Conservation (phyloP, 2,329 filamentous ascomycete genomes). For the Xylariaceae sp. region DNA sequence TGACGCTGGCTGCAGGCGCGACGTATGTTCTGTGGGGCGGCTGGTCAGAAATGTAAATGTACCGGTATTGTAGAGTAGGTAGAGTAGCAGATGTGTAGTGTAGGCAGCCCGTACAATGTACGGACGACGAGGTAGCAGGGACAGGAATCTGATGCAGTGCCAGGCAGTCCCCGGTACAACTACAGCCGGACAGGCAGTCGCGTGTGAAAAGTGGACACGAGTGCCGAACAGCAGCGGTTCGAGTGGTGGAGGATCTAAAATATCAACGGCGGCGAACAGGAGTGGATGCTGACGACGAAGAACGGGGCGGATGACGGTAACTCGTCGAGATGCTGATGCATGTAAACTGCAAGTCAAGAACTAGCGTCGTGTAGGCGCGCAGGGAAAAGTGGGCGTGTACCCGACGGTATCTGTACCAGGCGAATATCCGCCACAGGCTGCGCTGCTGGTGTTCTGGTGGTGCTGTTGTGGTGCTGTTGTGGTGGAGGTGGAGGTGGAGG, state of each 20-base stretch:
- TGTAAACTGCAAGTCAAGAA: slow-evolving; percentile 33
- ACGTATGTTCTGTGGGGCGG: slow-evolving; percentile 27
- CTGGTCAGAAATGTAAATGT: slow-evolving; percentile 28
- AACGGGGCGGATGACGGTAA: slow-evolving; percentile 30
- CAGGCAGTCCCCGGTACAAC: slow-evolving; percentile 28
- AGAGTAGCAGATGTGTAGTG: too few relatives aligned
- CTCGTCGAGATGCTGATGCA: slow-evolving; percentile 33
- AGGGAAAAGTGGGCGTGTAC: slow-evolving; percentile 24
- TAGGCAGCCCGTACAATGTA: too few relatives aligned
- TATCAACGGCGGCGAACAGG: slow-evolving; percentile 23
- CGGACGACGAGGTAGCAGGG: too few relatives aligned
- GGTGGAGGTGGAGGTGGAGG: slow-evolving; percentile 15
- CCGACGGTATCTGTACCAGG: background rate
- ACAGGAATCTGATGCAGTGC: too few relatives aligned
- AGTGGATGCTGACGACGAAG: slow-evolving; percentile 28
- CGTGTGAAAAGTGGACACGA: slow-evolving; percentile 30
- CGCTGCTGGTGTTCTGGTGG: slow-evolving; percentile 4
- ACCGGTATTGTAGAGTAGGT: too few relatives aligned
- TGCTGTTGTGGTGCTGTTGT: slow-evolving; percentile 7
- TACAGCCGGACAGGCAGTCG: slow-evolving; percentile 15
- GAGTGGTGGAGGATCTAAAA: slow-evolving; percentile 23
- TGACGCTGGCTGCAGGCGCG: slow-evolving; percentile 20
- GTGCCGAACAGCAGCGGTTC: slow-evolving; percentile 30
- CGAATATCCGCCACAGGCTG: background rate
- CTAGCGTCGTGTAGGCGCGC: slow-evolving; percentile 4